A percentile compares a stretch with the other conserved stretches of the same genome.
Conservation (phyloP, 371 early-diverging fungal genomes). For the Mortierella sp. region DNA sequence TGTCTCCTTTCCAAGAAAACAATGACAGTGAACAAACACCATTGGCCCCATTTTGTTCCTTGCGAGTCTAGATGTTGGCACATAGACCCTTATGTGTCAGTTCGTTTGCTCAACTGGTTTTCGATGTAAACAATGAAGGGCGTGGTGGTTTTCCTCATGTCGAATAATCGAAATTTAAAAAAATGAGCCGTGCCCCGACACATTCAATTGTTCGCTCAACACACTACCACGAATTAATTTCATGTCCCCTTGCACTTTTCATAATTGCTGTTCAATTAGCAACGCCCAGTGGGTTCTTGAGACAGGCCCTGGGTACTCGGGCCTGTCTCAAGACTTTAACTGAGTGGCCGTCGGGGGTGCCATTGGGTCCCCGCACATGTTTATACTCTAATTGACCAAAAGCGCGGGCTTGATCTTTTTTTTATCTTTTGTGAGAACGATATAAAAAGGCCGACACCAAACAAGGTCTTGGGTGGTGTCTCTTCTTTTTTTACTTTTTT, state of each 20-base stretch:
- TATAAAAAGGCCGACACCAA: constrained; percentile 6
- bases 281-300: not conserved
- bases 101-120: no score
- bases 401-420: constrained; percentile 17
- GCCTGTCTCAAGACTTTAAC: no score
- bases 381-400: not conserved
- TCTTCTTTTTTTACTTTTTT: not conserved
- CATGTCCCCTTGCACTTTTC: not conserved
- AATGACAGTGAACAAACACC: not conserved
- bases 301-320: constrained; percentile 10
- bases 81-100: no score
- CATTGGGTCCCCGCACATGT: not conserved
- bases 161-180: not conserved
- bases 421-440: no score
- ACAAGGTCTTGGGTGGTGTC: no score
- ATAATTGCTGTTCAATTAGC: not conserved
- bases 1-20: not conserved
- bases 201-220: no score
- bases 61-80: no score
- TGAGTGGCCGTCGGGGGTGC: not conserved
- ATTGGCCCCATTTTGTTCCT: not conserved
- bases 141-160: not conserved
- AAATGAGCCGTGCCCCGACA: not conserved
- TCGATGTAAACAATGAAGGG: not conserved
- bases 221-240: not conserved